Base-by-base conservation (phyloP, 2,329 filamentous ascomycete genomes). In the Clonostachys byssicola region DNA sequence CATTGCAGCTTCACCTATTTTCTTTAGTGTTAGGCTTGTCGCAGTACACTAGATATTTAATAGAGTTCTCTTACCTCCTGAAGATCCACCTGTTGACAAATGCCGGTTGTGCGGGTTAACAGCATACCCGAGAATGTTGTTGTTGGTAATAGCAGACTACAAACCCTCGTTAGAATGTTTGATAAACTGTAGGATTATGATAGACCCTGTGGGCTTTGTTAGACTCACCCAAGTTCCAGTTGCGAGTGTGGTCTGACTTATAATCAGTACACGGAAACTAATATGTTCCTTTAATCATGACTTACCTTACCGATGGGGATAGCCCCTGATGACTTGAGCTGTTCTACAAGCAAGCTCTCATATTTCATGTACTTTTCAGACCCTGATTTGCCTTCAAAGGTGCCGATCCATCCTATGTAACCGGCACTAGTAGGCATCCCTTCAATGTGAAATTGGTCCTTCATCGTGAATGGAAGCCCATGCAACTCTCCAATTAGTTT, bases 261-360 rank as follows among this genome's bases (percentile, higher is more conserved):
- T 10, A 4, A 30, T 30, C 3, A 30, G 23, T 10, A 9, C 9
- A 10, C 8, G 23, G 9, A 30, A 30, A 10, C 46, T 34, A 54
- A 51, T 52, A 55, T 49, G 36, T 55, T 52, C 12, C 51, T 55
- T 53, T 85, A 81, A 5, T 92, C 92, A 2, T 95, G 63, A 51
- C 94, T 94, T 1, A 92, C 96, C 74, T 96, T 97, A 52, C 92
- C 89, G 62, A 95, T 95, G 0, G 91, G 91, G 3, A 96, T 78
- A 0, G 92, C 91, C 17, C 92, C 88, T 3, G 89, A 89, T 61
- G 94, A 88, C 60, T 95, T 95, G 0, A 58, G n/a, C 12, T 58
- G 56, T 0, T 81, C 69, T 83, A 42, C 16, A 58, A 51, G 6
- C 58, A 36, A 20, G 12, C 6, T 40, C 20, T 50, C 63, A 44